These are phyloP conservation scores for Aspergillus pseudotamarii DNA, from an alignment of 2,329 filamentous ascomycete species.

Conservation along the genomic window DNA sequence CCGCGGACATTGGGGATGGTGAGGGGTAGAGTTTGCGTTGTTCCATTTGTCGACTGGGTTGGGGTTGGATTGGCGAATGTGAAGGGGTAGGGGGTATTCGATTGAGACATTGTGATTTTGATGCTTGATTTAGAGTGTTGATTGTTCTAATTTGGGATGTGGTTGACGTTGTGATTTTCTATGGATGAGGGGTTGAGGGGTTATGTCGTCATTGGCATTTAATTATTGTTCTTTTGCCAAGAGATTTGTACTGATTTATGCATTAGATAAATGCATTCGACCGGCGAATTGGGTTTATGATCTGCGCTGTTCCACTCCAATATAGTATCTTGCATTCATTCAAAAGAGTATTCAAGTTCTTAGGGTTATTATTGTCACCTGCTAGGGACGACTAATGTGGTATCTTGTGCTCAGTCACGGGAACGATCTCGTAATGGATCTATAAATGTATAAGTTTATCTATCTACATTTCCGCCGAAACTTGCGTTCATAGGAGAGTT, in stretches of 20 bases:
- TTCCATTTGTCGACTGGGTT: background rate
- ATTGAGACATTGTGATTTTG: background rate
- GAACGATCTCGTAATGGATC: background rate
- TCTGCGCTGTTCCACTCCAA: background rate
- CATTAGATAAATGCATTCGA: background rate
- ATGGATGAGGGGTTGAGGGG: background rate
- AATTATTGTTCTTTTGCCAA: background rate
- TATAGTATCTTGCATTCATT: background rate
- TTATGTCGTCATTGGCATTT: background rate
- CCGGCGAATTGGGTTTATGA: background rate
- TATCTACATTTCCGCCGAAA: background rate
- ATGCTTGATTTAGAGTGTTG: background rate
- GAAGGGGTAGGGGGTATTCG: slow-evolving; percentile 15
- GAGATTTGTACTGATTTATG: background rate
- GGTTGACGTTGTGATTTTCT: background rate
- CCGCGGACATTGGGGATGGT: slow-evolving; percentile 37
- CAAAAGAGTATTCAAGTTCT: background rate
- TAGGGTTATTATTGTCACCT: background rate
- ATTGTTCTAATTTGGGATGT: background rate
- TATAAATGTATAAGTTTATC: background rate
- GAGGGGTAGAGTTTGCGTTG: background rate
- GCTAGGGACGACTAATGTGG: background rate
- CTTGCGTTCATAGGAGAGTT: fast-evolving
- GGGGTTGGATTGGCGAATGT: slow-evolving; percentile 9
- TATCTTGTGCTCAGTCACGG: background rate